Percentiles rank a stretch among this genome's conserved stretches.
phyloP scores from a whole-genome alignment of 176 grass and related monocot genomes.

The Oryza brachyantha region DNA sequence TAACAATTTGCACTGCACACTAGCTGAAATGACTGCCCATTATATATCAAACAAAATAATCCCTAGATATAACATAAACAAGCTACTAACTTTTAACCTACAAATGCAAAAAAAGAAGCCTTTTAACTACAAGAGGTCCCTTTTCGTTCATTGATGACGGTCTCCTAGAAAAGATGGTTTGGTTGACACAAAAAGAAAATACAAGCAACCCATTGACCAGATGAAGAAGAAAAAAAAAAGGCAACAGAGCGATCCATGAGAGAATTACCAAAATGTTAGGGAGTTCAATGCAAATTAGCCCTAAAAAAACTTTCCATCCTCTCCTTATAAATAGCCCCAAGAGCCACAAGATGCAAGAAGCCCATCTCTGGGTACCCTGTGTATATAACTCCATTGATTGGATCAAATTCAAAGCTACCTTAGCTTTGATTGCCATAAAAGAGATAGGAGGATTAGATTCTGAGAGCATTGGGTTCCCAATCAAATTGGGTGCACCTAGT shows the following conservation, averaged over 20 bases:
- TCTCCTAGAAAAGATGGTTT: constrained; percentile 19
- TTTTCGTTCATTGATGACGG: constrained; percentile 23
- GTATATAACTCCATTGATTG: background rate
- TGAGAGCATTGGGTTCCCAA: constrained; percentile 26
- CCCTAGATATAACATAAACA: background rate
- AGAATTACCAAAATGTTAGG: background rate
- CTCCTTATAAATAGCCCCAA: constrained; percentile 34
- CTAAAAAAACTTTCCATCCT: background rate
- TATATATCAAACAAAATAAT: background rate
- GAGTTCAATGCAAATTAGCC: background rate
- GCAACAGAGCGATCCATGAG: background rate
- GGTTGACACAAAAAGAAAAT: constrained; percentile 30
- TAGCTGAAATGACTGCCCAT: background rate
- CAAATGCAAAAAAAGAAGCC: background rate
- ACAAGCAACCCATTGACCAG: constrained; percentile 16
- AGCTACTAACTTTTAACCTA: background rate
- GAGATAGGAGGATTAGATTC: constrained; percentile 36
- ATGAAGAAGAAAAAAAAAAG: background rate
- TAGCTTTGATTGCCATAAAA: background rate
- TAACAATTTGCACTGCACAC: background rate
- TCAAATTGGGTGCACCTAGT: background rate
- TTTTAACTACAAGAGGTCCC: background rate
- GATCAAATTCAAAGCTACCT: constrained; percentile 11
- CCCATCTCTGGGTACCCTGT: constrained; percentile 14
- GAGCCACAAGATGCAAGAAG: constrained; percentile 28